Conservation (phyloP, 169 alveolate species). For the Eimeria sp. region DNA sequence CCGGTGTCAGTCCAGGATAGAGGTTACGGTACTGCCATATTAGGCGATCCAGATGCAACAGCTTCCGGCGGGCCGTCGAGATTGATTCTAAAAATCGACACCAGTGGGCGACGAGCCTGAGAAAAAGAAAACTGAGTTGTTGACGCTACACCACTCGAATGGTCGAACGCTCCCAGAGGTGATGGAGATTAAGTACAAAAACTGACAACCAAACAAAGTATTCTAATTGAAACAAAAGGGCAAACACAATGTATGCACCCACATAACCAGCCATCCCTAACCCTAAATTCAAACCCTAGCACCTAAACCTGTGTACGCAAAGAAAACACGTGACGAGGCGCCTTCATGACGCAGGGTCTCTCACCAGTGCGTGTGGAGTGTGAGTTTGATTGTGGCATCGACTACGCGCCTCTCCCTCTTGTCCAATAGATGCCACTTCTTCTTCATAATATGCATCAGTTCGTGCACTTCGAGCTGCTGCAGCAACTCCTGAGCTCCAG, state of each 20-base stretch:
- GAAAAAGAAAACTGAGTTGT: not conserved
- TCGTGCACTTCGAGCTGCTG: not conserved
- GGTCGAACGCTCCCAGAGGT: not conserved
- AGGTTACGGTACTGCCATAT: slow-evolving; percentile 70
- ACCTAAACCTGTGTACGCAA: not conserved
- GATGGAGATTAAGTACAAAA: not conserved
- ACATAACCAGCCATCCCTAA: not conserved
- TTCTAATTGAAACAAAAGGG: not conserved
- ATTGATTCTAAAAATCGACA: slow-evolving; percentile 2
- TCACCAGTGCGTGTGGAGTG: slow-evolving; percentile 32
- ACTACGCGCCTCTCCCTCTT: slow-evolving; percentile 1
- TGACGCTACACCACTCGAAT: not conserved
- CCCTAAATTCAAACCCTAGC: not conserved
- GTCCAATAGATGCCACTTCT: not conserved
- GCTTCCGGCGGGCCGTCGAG: slow-evolving; percentile 18
- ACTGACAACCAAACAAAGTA: not conserved
- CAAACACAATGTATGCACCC: not conserved
- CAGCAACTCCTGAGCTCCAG: slow-evolving; percentile 5
- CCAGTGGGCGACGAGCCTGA: slow-evolving; percentile 68
- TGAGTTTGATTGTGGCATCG: slow-evolving; percentile 15
- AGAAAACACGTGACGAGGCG: not conserved
- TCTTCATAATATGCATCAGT: not conserved
- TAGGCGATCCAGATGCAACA: slow-evolving; percentile 18
- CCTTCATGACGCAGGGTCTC: not conserved
- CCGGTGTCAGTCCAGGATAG: slow-evolving; percentile 72